phyloP scores from a whole-genome alignment of 306 rosid genomes.

The Quercus agrifolia region DNA sequence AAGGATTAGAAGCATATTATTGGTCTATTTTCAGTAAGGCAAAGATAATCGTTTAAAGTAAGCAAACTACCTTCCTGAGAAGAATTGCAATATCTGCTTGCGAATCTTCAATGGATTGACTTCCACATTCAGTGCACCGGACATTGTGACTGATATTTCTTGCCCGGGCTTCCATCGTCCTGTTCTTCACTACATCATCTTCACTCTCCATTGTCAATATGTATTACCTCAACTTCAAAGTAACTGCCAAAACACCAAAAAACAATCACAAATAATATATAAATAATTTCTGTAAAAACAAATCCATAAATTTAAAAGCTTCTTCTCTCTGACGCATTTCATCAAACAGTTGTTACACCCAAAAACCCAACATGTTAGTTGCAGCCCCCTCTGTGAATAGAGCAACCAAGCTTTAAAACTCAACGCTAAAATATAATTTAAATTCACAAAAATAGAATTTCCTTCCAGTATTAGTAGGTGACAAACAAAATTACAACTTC shows the following conservation, averaged over 20 bases:
- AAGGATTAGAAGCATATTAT: background rate
- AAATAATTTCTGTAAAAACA: background rate
- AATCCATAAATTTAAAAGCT: background rate
- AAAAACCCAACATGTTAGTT: background rate
- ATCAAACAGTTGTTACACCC: slow-evolving; percentile 37
- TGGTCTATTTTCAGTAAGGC: background rate
- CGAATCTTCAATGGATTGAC: slow-evolving; percentile 98
- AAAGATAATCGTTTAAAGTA: background rate
- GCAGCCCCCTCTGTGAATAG: background rate
- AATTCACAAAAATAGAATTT: background rate
- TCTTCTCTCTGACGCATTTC: slow-evolving; percentile 27
- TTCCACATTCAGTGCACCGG: slow-evolving; percentile 93
- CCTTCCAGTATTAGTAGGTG: background rate
- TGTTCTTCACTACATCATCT: slow-evolving; percentile 61
- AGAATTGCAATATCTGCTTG: slow-evolving; percentile 97
- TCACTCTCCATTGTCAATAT: slow-evolving; percentile 54
- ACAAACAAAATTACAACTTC: background rate
- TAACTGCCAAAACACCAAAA: slow-evolving; percentile 11
- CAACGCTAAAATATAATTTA: background rate
- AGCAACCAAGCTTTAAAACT: background rate
- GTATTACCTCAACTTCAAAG: slow-evolving; percentile 6
- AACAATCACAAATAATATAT: background rate
- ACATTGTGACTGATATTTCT: slow-evolving; percentile 91
- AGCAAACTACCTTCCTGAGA: slow-evolving; percentile 65
- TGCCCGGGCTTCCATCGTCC: slow-evolving; percentile 72